Evolutionary conservation across 306 rosid genomes (phyloP).

Genomic region (Astragalus glycyphyllos): DNA sequence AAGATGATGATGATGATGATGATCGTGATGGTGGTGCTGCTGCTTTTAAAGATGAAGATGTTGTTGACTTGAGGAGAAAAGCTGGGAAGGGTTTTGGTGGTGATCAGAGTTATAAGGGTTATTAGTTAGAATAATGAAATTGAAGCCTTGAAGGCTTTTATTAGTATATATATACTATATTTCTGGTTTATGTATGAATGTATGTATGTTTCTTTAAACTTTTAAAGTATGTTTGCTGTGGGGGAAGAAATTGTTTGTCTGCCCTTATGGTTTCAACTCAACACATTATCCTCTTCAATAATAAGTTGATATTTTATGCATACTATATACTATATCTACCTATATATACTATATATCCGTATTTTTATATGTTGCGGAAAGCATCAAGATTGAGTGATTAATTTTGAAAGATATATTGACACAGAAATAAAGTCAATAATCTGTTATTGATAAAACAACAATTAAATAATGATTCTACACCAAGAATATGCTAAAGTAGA

Average conservation of each 20-base stretch:
- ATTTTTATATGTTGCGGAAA: no score
- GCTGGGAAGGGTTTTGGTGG: conserved; percentile 42
- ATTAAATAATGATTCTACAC: no score
- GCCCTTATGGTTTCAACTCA: background rate
- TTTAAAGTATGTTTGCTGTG: background rate
- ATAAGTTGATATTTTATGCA: background rate
- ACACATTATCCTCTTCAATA: background rate
- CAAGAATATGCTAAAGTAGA: no score
- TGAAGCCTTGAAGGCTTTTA: background rate
- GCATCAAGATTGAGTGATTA: no score
- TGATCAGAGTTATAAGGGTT: background rate
- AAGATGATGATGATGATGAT: conserved; percentile 47
- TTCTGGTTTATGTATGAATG: background rate
- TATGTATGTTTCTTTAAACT: background rate
- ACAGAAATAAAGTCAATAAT: no score
- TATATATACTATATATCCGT: no score
- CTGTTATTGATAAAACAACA: no score
- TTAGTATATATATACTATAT: no score
- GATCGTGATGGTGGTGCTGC: conserved; percentile 22
- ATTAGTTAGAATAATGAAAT: no score
- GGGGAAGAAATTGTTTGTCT: background rate
- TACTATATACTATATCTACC: no score
- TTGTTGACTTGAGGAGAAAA: conserved; percentile 38
- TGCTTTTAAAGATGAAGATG: conserved; percentile 41
- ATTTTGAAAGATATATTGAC: no score